These are phyloP conservation scores for Bremia lactucae DNA, from an alignment of 352 stramenopile genomes.

Conservation along the genomic window DNA sequence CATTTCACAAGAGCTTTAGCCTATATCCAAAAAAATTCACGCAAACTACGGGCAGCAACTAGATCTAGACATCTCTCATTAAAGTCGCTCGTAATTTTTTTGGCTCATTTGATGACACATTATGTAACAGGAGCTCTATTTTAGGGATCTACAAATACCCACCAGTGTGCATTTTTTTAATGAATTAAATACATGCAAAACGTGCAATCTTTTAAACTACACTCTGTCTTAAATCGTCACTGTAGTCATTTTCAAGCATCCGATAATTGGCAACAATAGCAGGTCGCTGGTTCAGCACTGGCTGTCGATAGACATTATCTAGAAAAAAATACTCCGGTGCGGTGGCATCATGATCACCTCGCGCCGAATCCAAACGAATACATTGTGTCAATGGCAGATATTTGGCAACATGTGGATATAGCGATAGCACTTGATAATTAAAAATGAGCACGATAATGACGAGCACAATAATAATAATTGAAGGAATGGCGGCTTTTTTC, in stretches of 20 bases:
- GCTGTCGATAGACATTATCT: slow-evolving; percentile 59
- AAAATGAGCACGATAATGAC: slow-evolving; percentile 43
- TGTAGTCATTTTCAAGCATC: slow-evolving; percentile 35
- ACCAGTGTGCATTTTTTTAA: no score
- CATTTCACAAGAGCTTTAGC: no score
- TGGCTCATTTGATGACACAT: no score
- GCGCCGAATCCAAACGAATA: slow-evolving; percentile 36
- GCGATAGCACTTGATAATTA: slow-evolving; percentile 39
- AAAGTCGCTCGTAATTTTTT: no score
- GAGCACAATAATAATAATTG: slow-evolving; percentile 23
- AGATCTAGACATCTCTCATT: no score
- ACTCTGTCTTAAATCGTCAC: no score
- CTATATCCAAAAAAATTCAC: no score
- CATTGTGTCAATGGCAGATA: slow-evolving; percentile 51
- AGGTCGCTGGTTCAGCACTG: slow-evolving; percentile 45
- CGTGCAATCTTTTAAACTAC: no score
- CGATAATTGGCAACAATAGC: slow-evolving; percentile 50
- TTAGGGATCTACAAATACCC: no score
- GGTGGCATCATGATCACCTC: slow-evolving; percentile 19
- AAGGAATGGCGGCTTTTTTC: slow-evolving; percentile 41
- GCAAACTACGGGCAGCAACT: no score
- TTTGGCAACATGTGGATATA: slow-evolving; percentile 53
- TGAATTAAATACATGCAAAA: no score
- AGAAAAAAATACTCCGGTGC: slow-evolving; percentile 42
- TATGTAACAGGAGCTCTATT: no score